Percentiles rank a stretch among this genome's conserved stretches.
These are phyloP conservation scores for Daldinia bambusicola DNA, from an alignment of 495 filamentous ascomycete species.

Conservation along the genomic window DNA sequence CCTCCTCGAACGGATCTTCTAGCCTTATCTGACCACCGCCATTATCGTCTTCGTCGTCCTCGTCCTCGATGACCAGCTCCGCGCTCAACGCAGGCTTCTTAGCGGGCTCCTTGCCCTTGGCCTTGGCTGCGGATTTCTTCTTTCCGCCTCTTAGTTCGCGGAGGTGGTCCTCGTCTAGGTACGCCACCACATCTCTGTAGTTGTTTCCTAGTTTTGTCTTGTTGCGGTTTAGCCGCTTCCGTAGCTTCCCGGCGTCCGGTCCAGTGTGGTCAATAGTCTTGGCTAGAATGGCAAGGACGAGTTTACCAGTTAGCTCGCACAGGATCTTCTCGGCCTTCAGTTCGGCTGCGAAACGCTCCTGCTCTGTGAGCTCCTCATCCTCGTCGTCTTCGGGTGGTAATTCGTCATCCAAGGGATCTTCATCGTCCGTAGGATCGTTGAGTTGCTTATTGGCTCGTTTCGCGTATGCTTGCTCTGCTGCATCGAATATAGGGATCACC, in stretches of 20 bases:
- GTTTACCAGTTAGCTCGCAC: constrained; percentile 83
- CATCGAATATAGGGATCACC: constrained; percentile 76
- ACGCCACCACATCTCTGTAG: constrained; percentile 79
- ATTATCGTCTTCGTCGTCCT: constrained; percentile 56
- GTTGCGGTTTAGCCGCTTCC: constrained; percentile 73
- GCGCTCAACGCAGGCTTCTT: constrained; percentile 56
- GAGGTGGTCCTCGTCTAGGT: constrained; percentile 70
- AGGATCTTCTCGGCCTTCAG: constrained; percentile 82
- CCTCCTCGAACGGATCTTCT: constrained; percentile 62
- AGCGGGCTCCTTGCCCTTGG: constrained; percentile 59
- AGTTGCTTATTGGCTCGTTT: constrained; percentile 72
- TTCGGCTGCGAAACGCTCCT: constrained; percentile 66
- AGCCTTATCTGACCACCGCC: constrained; percentile 29
- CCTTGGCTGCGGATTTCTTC: constrained; percentile 55
- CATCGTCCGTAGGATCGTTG: constrained; percentile 73
- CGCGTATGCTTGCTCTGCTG: constrained; percentile 78
- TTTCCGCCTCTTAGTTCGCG: constrained; percentile 52
- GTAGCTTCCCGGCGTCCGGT: constrained; percentile 67
- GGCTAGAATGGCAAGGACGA: constrained; percentile 80
- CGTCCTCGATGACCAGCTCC: constrained; percentile 60
- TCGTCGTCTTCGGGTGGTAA: constrained; percentile 68
- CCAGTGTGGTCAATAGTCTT: constrained; percentile 74
- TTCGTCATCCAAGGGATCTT: constrained; percentile 68
- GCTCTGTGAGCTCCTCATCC: constrained; percentile 63
- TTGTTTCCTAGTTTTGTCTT: constrained; percentile 73